A percentile compares a stretch with the other conserved stretches of the same genome.
Conservation (phyloP, 306 rosid genomes). For the Lupinus albus region DNA sequence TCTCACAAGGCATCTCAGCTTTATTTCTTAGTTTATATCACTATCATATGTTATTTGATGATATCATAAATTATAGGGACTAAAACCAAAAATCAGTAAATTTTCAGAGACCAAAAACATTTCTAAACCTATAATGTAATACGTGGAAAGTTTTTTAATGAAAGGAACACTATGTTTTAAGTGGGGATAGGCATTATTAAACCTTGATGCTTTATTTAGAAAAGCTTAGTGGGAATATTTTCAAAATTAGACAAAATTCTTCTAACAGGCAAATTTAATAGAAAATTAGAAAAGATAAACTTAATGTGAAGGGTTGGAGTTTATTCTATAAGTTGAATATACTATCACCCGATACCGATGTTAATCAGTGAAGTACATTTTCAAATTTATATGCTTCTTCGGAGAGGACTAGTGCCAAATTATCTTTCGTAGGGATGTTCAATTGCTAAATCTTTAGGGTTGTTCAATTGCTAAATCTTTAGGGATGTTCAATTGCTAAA, state of each 20-base stretch:
- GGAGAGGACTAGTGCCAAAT: not conserved
- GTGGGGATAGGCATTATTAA: not conserved
- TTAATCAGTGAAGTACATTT: not conserved
- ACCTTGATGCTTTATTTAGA: not conserved
- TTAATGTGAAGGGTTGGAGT: not conserved
- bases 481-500: constrained; percentile 10
- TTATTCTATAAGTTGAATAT: not conserved
- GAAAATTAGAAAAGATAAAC: too few species aligned
- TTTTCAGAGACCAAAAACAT: too few species aligned
- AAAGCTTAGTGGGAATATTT: not conserved
- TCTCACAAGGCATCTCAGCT: not conserved
- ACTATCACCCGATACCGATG: not conserved
- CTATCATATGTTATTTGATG: constrained; percentile 2
- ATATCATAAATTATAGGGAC: not conserved
- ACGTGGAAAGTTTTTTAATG: constrained; percentile 4
- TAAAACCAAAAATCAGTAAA: too few species aligned
- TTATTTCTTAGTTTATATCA: constrained; percentile 5
- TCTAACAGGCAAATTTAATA: not conserved
- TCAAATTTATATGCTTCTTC: constrained; percentile 1
- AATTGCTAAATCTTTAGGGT: constrained; percentile 21
- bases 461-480: constrained; percentile 25
- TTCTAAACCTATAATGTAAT: not conserved
- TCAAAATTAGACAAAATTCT: constrained; percentile 7
- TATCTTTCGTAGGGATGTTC: not conserved
- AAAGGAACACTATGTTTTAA: not conserved